Base-by-base conservation (phyloP, 1,284 basidiomycete genomes). In the Porodaedalea pini region DNA sequence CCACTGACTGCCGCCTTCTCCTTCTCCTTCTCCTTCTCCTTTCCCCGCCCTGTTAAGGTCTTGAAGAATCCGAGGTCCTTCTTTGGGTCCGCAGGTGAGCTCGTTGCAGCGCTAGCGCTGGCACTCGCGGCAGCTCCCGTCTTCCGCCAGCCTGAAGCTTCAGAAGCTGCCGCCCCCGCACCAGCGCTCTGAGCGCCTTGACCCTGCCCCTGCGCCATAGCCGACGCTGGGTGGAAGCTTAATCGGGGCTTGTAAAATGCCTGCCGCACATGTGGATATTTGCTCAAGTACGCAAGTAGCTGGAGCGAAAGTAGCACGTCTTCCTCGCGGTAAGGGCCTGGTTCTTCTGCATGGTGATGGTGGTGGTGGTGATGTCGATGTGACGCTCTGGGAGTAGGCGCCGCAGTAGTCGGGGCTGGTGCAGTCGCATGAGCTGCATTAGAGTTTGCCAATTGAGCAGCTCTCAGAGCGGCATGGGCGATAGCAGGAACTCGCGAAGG, bases 231-330 rank as follows among this genome's bases (percentile, higher is more conserved):
- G 65, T 90, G 88, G 70, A 90, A 90, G 15, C 82, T 81, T 19
- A 76, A 68, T 0, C 91, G 81, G 0, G 85, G 85, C 69, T 91
- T 90, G 71, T 98, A 98, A 70, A 99, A 98, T 4, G 94, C 92
- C 63, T 94, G 88, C n/a, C 96, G 80, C 2, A 99, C 95, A 71
- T 99, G 96, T 0, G 96, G 93, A 69, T 99, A 99, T 71, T 99
- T 99, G 74, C 91, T 94, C 21, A 99, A 78, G 68, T 99, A 99
- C 5, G 97, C 97, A 0, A 99, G 78, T 1, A 99, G 82, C 71
- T 99, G 96, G 13, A 99, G 75, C 23, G 89, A 86, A 15, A 97
- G 81, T 2, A 99, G 75, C 0, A 99, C 94, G 65, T 98, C 95
- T 68, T 98, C 95, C 68, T 99, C 95, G 29, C 93, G 84, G 72